Conservation (phyloP, 257 asterid genomes). For the Fraxinus anomala region DNA sequence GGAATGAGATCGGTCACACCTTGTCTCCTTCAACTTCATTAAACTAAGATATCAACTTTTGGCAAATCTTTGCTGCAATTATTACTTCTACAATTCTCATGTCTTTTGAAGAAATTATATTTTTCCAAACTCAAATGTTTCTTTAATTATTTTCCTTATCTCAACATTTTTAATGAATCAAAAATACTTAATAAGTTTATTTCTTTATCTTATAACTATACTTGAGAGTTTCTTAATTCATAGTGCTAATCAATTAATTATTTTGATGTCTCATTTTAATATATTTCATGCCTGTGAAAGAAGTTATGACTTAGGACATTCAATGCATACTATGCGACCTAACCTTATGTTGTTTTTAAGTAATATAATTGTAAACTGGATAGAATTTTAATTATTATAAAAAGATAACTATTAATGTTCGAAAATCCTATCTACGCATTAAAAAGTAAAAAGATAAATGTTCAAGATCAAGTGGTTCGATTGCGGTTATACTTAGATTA, state of each 20-base stretch:
- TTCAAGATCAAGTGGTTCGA: too few species aligned
- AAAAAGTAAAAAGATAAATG: too few species aligned
- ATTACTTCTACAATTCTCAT: neutral
- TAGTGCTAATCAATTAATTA: neutral
- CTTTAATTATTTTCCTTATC: neutral
- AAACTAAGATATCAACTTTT: neutral
- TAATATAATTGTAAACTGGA: too few species aligned
- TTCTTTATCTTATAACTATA: neutral
- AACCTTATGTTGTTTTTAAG: too few species aligned
- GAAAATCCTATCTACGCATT: too few species aligned
- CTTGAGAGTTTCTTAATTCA: neutral
- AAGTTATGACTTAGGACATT: neutral
- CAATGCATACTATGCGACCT: too few species aligned
- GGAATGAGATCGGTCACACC: neutral
- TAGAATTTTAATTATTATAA: too few species aligned
- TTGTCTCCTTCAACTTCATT: neutral
- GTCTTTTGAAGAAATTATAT: neutral
- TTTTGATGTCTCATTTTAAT: neutral
- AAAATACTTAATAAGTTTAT: neutral
- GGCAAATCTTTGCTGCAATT: neutral
- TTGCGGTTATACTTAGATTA: too few species aligned
- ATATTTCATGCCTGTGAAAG: neutral
- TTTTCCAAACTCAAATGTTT: neutral
- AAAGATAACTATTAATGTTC: too few species aligned
- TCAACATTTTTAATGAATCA: neutral